These are phyloP conservation scores for Malus hybrid DNA, from an alignment of 331 rosid species.

Conservation along the genomic window DNA sequence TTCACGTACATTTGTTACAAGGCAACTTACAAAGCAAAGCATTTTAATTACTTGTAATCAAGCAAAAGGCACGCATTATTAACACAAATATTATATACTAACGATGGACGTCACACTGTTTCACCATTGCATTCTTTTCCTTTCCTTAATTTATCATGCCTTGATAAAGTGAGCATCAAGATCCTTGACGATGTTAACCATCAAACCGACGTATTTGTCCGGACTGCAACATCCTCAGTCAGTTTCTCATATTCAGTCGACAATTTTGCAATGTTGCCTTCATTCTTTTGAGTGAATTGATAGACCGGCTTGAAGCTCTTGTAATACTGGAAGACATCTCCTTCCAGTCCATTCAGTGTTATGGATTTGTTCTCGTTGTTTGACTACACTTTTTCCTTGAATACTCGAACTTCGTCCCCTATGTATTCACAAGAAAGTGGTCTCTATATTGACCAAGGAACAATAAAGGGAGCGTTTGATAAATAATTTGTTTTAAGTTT, in stretches of 20 bases:
- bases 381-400: slow-evolving; percentile 29
- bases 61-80: background rate
- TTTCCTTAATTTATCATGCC: background rate
- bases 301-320: slow-evolving; percentile 28
- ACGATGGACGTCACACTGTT: background rate
- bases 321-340: slow-evolving; percentile 29
- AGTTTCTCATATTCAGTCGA: slow-evolving; percentile 33
- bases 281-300: slow-evolving; percentile 25
- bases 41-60: background rate
- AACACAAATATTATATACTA: background rate
- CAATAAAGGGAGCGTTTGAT: background rate
- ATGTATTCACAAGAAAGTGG: background rate
- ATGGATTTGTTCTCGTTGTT: slow-evolving; percentile 27
- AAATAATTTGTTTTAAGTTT: background rate
- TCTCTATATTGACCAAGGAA: no score
- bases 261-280: slow-evolving; percentile 20
- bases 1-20: background rate
- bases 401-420: slow-evolving; percentile 17
- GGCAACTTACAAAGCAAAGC: background rate
- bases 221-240: slow-evolving; percentile 20
- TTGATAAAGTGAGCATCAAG: slow-evolving; percentile 37
- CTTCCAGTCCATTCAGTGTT: slow-evolving; percentile 25
- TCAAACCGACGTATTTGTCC: slow-evolving; percentile 14
- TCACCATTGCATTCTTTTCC: background rate
- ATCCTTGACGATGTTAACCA: slow-evolving; percentile 20